Base-by-base conservation (phyloP, 345 rosid genomes). In the Populus deltoides region DNA sequence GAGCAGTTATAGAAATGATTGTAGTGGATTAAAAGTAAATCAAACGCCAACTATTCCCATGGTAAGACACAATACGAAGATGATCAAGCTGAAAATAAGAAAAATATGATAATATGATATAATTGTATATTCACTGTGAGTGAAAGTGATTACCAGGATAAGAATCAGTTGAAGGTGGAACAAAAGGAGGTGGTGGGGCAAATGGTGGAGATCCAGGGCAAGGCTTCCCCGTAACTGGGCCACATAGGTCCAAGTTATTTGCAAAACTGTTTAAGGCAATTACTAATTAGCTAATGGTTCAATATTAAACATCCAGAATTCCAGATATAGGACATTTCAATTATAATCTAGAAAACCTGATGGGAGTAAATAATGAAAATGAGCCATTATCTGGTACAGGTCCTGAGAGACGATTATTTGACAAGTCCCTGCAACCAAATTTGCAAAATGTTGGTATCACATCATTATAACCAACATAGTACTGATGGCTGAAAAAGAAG, bases 221-320 rank as follows among this genome's bases (percentile, higher is more conserved):
- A 68, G 98, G 98, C 63, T 71, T 91, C 77, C 97, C 97, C 66
- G 99, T 97, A 71, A 94, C 98, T 11, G 98, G 98, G 68, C 99
- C 99, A 88, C 99, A 97, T 25, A 97, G 90, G 84, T 88, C 86
- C 84, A 91, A 75, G 87, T 97, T 97, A 84, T 94, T 94, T 73
- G 96, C 98, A 85, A 97, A 97, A 89, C 99, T 72, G 78, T 25
- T 69, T 73, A 65, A 29, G 63, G 72, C 36, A 66, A 70, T 38
- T 24, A 76, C 45, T 25, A 61, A 80, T 61, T 41, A 75, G 65
- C 15, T 72, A 69, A 62, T 51, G 49, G 43, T 9, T 70, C 63
- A 68, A 13, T 11, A n/a, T n/a, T 24, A 11, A 27, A 59, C 65
- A 59, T 59, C 65, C 65, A 59, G 29, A 59, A n/a, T 59, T 57